phyloP scores from a whole-genome alignment of 257 asterid species.

The Capsicum baccatum region DNA sequence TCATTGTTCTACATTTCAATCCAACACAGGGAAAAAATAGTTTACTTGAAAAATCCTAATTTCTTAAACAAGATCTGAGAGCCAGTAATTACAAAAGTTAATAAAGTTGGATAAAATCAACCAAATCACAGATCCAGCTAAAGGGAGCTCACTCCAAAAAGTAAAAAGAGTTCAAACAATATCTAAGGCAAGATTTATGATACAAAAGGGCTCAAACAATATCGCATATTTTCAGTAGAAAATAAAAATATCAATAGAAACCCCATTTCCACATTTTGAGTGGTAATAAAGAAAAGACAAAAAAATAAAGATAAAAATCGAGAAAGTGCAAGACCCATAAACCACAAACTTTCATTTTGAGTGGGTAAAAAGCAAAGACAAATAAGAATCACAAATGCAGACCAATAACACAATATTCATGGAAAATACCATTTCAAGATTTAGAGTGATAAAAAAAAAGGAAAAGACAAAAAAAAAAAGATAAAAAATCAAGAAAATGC shows the following conservation, averaged over 20 bases:
- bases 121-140: conserved; percentile 8
- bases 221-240: background rate
- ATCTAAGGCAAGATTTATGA: background rate
- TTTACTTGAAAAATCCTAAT: background rate
- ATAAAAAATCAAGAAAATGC: no score
- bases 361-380: no score
- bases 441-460: no score
- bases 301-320: background rate
- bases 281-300: background rate
- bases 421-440: no score
- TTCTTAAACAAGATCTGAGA: conserved; percentile 22
- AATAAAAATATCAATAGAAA: background rate
- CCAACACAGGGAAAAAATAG: background rate
- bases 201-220: background rate
- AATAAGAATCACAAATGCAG: no score
- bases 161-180: background rate
- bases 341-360: no score
- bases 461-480: no score
- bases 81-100: conserved; percentile 5
- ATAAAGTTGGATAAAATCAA: background rate
- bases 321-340: background rate
- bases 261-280: background rate
- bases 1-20: background rate
- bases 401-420: no score
- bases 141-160: conserved; percentile 3